phyloP scores from a whole-genome alignment of 1,284 basidiomycete species.

The Tremellales sp. region DNA sequence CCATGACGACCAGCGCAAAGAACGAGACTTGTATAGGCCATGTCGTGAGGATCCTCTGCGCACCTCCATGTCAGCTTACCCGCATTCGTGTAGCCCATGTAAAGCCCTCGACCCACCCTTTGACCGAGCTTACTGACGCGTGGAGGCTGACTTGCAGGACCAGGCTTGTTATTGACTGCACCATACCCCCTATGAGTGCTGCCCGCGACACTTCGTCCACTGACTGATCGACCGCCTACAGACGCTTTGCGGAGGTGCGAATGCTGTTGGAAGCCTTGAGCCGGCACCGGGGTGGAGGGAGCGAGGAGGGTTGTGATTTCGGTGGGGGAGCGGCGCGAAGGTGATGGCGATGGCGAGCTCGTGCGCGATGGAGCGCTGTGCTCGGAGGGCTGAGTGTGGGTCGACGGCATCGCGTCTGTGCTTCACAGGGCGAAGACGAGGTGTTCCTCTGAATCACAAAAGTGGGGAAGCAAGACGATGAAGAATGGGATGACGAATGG shows the following conservation, averaged over 20 bases:
- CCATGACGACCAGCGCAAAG: conserved; percentile 26
- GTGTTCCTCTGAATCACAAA: no score
- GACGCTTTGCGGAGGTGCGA: conserved; percentile 24
- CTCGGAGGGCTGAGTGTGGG: conserved; percentile 1
- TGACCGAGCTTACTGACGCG: conserved; percentile 36
- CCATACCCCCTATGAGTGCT: conserved; percentile 29
- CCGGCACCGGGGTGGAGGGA: conserved; percentile 10
- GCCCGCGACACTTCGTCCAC: conserved; percentile 23
- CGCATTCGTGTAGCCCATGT: neutral
- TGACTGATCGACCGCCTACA: conserved; percentile 20
- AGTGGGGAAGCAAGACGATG: no score
- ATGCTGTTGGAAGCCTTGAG: neutral
- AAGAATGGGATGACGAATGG: no score
- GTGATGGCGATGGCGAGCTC: conserved; percentile 13
- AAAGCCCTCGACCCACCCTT: conserved; percentile 19
- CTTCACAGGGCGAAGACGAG: no score
- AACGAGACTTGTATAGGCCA: conserved; percentile 32
- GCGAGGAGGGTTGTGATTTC: conserved; percentile 34
- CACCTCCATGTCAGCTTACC: neutral
- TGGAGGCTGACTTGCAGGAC: conserved; percentile 28
- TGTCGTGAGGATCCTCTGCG: conserved; percentile 36
- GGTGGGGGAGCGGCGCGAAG: conserved; percentile 8
- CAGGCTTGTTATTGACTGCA: conserved; percentile 16
- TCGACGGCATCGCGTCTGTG: conserved; percentile 2
- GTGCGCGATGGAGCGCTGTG: no score